Percentiles rank a stretch among this genome's conserved stretches.
Evolutionary conservation across 2,329 filamentous ascomycete species (phyloP).

Genomic region (Sclerotinia trifoliorum): DNA sequence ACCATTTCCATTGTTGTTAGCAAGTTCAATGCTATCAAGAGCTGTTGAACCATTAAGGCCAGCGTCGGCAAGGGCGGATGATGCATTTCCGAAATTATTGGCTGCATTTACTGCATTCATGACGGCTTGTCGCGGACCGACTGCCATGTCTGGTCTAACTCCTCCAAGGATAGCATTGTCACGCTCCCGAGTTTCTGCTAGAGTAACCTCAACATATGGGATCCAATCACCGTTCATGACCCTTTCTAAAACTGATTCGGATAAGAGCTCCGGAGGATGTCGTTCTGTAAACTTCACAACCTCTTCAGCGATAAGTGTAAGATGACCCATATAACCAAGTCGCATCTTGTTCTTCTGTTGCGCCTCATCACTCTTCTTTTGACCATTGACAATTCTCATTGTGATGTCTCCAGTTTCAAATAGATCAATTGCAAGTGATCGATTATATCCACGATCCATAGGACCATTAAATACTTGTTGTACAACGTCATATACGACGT

Average conservation of each 20-base stretch:
- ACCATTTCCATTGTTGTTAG: constrained; percentile 61
- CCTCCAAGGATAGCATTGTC: constrained; percentile 98
- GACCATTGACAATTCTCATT: constrained; percentile 86
- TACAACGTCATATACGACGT: constrained; percentile 97
- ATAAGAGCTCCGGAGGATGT: constrained; percentile 83
- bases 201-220: constrained; percentile 87
- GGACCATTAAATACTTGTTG: constrained; percentile 99
- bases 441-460: constrained; percentile 94
- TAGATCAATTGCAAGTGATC: constrained; percentile 82
- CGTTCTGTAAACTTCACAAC: constrained; percentile 98
- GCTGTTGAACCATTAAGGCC: constrained; percentile 65
- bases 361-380: constrained; percentile 80
- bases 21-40: constrained; percentile 60
- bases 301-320: constrained; percentile 95
- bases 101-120: constrained; percentile 57
- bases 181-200: constrained; percentile 89
- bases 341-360: constrained; percentile 83
- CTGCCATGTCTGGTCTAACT: constrained; percentile 84
- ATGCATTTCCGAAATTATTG: constrained; percentile 54
- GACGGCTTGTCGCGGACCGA: constrained; percentile 70
- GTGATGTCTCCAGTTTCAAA: constrained; percentile 91
- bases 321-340: constrained; percentile 96
- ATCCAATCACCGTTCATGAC: constrained; percentile 91
- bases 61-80: constrained; percentile 74
- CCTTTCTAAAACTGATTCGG: constrained; percentile 78